phyloP scores from a whole-genome alignment of 257 asterid genomes.

The Haberlea rhodopensis region DNA sequence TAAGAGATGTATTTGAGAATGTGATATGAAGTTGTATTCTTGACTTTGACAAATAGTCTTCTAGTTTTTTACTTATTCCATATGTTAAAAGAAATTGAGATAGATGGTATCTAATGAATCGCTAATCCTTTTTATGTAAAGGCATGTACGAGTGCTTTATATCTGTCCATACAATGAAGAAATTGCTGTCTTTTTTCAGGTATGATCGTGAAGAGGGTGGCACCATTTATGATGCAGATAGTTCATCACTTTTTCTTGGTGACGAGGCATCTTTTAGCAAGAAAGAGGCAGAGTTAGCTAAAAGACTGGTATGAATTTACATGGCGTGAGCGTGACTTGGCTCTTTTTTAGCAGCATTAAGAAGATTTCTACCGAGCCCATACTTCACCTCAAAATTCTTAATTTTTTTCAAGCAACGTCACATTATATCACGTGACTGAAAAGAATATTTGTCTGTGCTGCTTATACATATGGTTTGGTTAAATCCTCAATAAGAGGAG shows the following conservation, averaged over 20 bases:
- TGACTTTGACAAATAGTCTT: too few relatives aligned
- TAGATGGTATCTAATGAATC: background rate
- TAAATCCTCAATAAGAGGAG: background rate
- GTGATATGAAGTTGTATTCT: background rate
- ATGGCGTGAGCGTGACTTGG: constrained; percentile 17
- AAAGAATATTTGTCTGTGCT: constrained; percentile 6
- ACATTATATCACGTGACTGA: background rate
- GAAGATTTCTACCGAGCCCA: background rate
- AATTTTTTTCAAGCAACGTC: background rate
- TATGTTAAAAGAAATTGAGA: background rate
- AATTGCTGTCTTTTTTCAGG: constrained; percentile 47
- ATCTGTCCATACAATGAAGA: constrained; percentile 12
- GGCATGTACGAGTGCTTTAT: background rate
- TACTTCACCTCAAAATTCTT: constrained; percentile 4
- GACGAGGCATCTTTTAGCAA: constrained; percentile 91
- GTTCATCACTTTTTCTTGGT: constrained; percentile 75
- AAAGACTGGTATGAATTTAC: constrained; percentile 60
- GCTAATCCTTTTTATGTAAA: too few relatives aligned
- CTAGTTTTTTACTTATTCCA: background rate
- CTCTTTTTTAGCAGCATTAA: constrained; percentile 7
- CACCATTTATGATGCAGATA: constrained; percentile 58
- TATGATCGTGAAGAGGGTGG: constrained; percentile 93
- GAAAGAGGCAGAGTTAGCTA: constrained; percentile 87
- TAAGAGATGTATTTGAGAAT: background rate
- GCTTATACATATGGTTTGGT: constrained; percentile 1